Base-by-base conservation (phyloP, 1,284 basidiomycete species). In the Volvariella surrecta region DNA sequence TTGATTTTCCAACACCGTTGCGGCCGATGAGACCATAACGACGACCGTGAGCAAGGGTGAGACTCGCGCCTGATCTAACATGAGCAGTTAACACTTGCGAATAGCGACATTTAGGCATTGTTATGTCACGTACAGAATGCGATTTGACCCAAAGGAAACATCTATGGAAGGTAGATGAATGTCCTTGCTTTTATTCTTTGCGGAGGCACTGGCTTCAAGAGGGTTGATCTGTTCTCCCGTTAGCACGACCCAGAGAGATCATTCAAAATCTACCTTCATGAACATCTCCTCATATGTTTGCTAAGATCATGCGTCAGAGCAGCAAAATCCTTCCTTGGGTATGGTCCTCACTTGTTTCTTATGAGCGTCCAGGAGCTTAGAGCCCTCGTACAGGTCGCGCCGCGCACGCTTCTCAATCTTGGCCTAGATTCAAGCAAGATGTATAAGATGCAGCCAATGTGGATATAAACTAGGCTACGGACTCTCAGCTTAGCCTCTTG, bases 251-350 rank as follows among this genome's bases (percentile, higher is more conserved):
- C 24, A 38, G 11, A 11, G 24, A 11, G 6, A 11, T 6, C 24
- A 28, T 8, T 18, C 31, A 31, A 10, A 45, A 32, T 37, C 47
- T 42, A 73, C 83, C 72, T 95, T 90, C 86, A 99, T 89, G 69
- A 95, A 99, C 82, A 98, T 85, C 60, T 98, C 95, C 61, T 98
- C 94, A 69, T 98, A 98, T 19, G 83, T 82, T 82, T 95, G 89
- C 81, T 95, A 45, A 15, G 40, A 21, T 34, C 13, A 16, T 13
- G 22, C 10, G 37, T 13, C 28, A 9, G 13, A 41, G 20, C 15
- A 24, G 4, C 9, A 34, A n/a, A 37, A 37, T 44, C n/a, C 22
- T 38, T 16, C 28, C 24, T 6, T 6, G 11, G 11, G 24, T 6
- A 6, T 28, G 6, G 30, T 32, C 50, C 67, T 50, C 49, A 82